Conservation (phyloP, 345 rosid genomes). For the Atalantia buxifolia region DNA sequence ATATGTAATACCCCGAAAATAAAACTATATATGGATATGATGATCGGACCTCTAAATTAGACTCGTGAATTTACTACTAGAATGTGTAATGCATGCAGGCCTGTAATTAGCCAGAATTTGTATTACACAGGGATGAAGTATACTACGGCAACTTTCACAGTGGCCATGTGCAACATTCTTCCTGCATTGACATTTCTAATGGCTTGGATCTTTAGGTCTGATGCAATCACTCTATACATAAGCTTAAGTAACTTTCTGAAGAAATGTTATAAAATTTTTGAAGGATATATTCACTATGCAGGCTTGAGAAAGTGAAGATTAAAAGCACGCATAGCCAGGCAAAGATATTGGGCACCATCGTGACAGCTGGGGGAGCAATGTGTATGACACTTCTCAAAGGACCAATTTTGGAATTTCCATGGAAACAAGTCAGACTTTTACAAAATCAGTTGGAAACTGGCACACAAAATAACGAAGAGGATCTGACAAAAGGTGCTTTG, state of each 20-base stretch:
- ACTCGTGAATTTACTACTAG: neutral
- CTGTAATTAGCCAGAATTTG: conserved; percentile 42
- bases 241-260: neutral
- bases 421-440: conserved; percentile 14
- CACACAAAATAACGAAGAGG: conserved; percentile 5
- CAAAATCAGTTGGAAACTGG: neutral
- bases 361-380: conserved; percentile 53
- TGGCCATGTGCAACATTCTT: conserved; percentile 62
- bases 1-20: too few species aligned
- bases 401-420: conserved; percentile 19
- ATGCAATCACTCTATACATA: neutral
- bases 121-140: conserved; percentile 67
- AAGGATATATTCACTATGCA: neutral
- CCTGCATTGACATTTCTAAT: conserved; percentile 66
- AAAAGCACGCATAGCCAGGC: conserved; percentile 34
- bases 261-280: neutral
- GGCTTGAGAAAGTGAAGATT: conserved; percentile 40
- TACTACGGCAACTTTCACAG: conserved; percentile 69
- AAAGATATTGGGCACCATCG: conserved; percentile 40
- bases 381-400: conserved; percentile 46
- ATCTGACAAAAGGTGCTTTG: conserved; percentile 46
- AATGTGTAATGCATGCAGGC: conserved; percentile 21
- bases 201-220: conserved; percentile 57
- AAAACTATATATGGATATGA: too few species aligned
- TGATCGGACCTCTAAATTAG: neutral